Evolutionary conservation across 805 yeast genomes (phyloP).

Genomic region (Spathaspora hagerdaliae): DNA sequence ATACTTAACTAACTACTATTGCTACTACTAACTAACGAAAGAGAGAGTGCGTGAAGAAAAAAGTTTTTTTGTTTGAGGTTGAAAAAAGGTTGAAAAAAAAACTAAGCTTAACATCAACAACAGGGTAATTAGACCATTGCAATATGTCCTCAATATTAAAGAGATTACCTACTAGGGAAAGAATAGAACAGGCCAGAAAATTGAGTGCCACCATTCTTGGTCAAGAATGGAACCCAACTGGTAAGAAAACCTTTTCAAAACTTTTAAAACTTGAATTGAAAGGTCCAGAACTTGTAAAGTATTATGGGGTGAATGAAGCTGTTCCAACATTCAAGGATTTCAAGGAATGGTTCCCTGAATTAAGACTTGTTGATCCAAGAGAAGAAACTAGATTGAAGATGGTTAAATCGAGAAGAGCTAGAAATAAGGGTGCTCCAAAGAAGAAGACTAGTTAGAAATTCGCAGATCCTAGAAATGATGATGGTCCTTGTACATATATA

Average conservation of each 20-base stretch:
- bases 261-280: constrained; percentile 61
- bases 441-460: constrained; percentile 40
- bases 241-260: constrained; percentile 68
- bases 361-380: constrained; percentile 57
- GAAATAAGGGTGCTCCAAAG: constrained; percentile 87
- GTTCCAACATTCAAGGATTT: constrained; percentile 62
- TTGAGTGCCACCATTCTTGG: constrained; percentile 65
- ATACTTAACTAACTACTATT: too few relatives aligned
- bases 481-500: constrained; percentile 5
- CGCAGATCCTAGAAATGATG: background rate
- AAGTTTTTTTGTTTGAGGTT: background rate
- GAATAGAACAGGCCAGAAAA: constrained; percentile 55
- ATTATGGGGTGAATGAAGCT: constrained; percentile 68
- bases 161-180: constrained; percentile 39
- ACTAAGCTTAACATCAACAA: background rate
- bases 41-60: too few relatives aligned
- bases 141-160: constrained; percentile 22
- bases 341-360: constrained; percentile 48
- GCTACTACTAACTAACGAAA: too few relatives aligned
- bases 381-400: constrained; percentile 67
- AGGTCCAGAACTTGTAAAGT: constrained; percentile 67
- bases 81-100: background rate
- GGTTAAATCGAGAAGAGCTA: constrained; percentile 65
- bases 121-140: background rate
- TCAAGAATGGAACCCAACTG: constrained; percentile 64